phyloP scores from a whole-genome alignment of 2,329 filamentous ascomycete species.

The Tolypocladium guangdongense region DNA sequence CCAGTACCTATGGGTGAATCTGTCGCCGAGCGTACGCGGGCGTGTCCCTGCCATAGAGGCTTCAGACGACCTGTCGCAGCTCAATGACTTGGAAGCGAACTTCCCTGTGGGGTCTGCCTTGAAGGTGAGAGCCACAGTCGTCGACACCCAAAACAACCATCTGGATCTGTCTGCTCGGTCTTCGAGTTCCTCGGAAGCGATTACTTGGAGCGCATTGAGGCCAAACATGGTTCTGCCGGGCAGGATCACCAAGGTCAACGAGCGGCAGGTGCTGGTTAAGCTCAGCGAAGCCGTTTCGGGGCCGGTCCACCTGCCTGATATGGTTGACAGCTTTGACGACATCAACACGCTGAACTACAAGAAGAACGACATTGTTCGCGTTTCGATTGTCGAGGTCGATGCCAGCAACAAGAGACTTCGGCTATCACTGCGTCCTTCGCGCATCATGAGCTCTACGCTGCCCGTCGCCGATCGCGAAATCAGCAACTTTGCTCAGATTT shows the following conservation, averaged over 20 bases:
- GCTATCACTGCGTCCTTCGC: constrained; percentile 76
- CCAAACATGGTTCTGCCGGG: constrained; percentile 73
- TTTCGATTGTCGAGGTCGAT: constrained; percentile 76
- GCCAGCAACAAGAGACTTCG: constrained; percentile 71
- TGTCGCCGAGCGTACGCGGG: constrained; percentile 80
- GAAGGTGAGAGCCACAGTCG: constrained; percentile 63
- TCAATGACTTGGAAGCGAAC: constrained; percentile 64
- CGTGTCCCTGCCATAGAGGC: constrained; percentile 74
- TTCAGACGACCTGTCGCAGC: constrained; percentile 71
- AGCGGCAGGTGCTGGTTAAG: constrained; percentile 75
- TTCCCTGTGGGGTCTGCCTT: constrained; percentile 89
- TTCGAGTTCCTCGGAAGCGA: constrained; percentile 30
- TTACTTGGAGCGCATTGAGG: constrained; percentile 62
- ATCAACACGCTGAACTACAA: constrained; percentile 64
- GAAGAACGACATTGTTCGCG: constrained; percentile 78
- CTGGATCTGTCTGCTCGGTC: constrained; percentile 75
- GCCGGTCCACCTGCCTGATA: constrained; percentile 69
- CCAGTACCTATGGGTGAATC: constrained; percentile 78
- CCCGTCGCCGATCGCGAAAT: constrained; percentile 75
- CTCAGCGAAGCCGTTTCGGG: constrained; percentile 72
- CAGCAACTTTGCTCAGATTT: constrained; percentile 56
- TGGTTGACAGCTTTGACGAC: constrained; percentile 77
- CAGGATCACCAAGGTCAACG: constrained; percentile 74
- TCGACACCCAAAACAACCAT: constrained; percentile 62
- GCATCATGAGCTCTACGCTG: constrained; percentile 76